Conservation (phyloP, 371 early-diverging fungal species). For the Cokeromyces recurvatus region DNA sequence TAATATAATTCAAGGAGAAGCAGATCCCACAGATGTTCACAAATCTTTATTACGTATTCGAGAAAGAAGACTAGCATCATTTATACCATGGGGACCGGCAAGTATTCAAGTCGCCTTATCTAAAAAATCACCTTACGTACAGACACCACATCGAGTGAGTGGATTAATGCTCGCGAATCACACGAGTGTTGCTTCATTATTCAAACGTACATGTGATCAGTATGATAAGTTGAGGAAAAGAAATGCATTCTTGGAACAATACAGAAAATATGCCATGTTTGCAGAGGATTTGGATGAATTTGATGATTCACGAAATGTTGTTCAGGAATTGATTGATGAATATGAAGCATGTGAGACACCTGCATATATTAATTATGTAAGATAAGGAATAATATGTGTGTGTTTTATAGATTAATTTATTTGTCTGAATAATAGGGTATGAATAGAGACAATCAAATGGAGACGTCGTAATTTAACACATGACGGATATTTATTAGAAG, state of each 20-base stretch:
- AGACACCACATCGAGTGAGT: constrained; percentile 89
- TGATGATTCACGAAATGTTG: constrained; percentile 80
- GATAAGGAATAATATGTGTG: no score
- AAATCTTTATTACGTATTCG: constrained; percentile 94
- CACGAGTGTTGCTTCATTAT: constrained; percentile 90
- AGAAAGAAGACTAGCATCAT: constrained; percentile 91
- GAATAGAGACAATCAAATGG: no score
- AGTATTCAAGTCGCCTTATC: constrained; percentile 96
- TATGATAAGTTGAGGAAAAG: constrained; percentile 95
- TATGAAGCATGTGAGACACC: constrained; percentile 94
- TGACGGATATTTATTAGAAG: no score
- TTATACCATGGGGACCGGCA: constrained; percentile 99
- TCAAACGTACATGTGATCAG: constrained; percentile 93
- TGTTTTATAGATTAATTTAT: no score
- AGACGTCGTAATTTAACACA: no score
- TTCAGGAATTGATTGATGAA: constrained; percentile 89
- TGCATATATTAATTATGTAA: constrained; percentile 57
- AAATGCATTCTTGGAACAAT: constrained; percentile 99
- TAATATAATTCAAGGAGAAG: constrained; percentile 97
- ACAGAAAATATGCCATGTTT: constrained; percentile 82
- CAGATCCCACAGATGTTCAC: constrained; percentile 97
- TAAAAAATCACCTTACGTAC: constrained; percentile 88
- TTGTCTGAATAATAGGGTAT: no score
- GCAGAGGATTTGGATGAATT: constrained; percentile 88
- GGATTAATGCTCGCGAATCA: constrained; percentile 99